Evolutionary conservation across 805 yeast genomes (phyloP).

Genomic region (Saturnispora halmiae): DNA sequence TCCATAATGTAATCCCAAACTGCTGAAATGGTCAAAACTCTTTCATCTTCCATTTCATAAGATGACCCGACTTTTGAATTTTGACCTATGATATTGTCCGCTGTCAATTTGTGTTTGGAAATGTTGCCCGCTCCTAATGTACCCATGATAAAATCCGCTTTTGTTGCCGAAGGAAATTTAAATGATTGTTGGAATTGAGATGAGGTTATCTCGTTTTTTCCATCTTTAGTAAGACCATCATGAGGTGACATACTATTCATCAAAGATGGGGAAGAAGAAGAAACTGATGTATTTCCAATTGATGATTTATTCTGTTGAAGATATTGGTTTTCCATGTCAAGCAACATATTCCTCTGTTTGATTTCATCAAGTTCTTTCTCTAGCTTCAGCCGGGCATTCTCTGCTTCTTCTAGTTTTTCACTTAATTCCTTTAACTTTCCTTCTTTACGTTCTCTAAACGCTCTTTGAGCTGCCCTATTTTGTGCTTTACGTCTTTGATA

Average conservation of each 20-base stretch:
- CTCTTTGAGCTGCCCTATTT: constrained; percentile 81
- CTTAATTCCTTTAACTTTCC: constrained; percentile 61
- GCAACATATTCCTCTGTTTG: constrained; percentile 44
- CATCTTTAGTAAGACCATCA: too few species aligned
- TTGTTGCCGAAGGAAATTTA: constrained; percentile 22
- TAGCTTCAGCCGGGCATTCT: constrained; percentile 34
- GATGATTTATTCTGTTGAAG: constrained; percentile 24
- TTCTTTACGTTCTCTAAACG: constrained; percentile 77
- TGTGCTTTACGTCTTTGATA: constrained; percentile 61
- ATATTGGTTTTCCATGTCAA: constrained; percentile 54
- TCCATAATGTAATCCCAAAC: constrained; percentile 71
- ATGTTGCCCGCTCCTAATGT: constrained; percentile 14
- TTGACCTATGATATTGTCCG: constrained; percentile 8
- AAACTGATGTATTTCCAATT: not conserved
- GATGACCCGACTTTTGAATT: constrained; percentile 15
- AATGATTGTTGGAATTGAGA: constrained; percentile 8
- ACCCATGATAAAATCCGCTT: constrained; percentile 18
- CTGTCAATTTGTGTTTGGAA: constrained; percentile 8
- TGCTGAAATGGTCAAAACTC: constrained; percentile 62
- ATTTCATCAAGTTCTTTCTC: constrained; percentile 34
- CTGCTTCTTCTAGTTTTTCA: constrained; percentile 47
- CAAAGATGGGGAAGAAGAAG: not conserved
- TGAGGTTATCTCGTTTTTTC: not conserved
- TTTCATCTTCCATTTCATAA: constrained; percentile 27
- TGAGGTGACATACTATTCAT: too few species aligned